Evolutionary conservation across 225 moss, liverwort and hornwort genomes (phyloP).

Genomic region (Antitrichia curtipendula): DNA sequence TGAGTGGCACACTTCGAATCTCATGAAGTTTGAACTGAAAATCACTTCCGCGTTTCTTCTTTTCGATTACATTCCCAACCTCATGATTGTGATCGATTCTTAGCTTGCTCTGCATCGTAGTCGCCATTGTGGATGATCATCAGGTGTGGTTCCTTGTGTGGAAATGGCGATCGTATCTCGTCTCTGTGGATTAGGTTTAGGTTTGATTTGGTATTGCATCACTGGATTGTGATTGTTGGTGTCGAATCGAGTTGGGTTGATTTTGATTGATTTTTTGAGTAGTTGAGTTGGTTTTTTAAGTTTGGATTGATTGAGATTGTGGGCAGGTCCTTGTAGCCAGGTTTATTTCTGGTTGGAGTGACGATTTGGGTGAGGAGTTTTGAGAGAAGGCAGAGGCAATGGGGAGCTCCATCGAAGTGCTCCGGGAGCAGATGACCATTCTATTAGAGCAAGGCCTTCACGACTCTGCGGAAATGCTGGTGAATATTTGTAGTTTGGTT

Average conservation of each 20-base stretch:
- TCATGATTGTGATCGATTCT: neutral
- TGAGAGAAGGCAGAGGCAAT: neutral
- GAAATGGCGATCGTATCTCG: neutral
- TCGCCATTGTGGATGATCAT: neutral
- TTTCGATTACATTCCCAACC: neutral
- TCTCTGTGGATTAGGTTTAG: neutral
- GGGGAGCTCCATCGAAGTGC: constrained; percentile 56
- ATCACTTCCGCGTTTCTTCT: neutral
- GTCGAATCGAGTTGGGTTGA: neutral
- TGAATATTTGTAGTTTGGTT: neutral
- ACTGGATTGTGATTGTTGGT: neutral
- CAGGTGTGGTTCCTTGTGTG: neutral
- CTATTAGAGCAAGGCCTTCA: constrained; percentile 77
- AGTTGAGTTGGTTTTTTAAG: neutral
- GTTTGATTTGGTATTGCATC: neutral
- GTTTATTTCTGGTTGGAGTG: neutral
- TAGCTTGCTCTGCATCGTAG: neutral
- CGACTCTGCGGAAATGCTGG: constrained; percentile 89
- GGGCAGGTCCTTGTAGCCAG: neutral
- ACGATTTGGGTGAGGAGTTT: neutral
- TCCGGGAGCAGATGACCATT: constrained; percentile 75
- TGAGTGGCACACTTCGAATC: neutral
- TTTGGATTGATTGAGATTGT: neutral
- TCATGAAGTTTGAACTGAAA: neutral
- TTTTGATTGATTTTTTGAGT: neutral